phyloP scores from a whole-genome alignment of 2,329 filamentous ascomycete species.

The Hypoxylon sp. region DNA sequence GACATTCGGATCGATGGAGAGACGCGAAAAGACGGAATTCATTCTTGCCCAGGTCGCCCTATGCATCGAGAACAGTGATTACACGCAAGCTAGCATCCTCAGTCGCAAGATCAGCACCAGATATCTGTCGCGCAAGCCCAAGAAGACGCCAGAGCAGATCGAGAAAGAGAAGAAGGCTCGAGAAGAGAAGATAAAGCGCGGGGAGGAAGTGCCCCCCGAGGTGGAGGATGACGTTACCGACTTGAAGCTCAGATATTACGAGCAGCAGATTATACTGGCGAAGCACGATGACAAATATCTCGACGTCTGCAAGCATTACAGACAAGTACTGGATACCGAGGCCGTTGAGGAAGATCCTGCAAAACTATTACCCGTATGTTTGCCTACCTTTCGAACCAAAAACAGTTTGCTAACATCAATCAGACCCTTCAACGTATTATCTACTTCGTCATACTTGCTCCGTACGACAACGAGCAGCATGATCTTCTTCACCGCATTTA shows the following conservation, averaged over 20 bases:
- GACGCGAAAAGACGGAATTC: slow-evolving; percentile 98
- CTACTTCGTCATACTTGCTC: slow-evolving; percentile 95
- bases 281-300: slow-evolving; percentile 99
- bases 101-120: slow-evolving; percentile 96
- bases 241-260: slow-evolving; percentile 93
- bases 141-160: slow-evolving; percentile 87
- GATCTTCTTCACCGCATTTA: slow-evolving; percentile 94
- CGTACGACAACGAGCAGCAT: slow-evolving; percentile 98
- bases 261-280: slow-evolving; percentile 93
- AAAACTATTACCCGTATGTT: slow-evolving; percentile 79
- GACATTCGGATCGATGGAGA: slow-evolving; percentile 97
- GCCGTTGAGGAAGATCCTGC: slow-evolving; percentile 89
- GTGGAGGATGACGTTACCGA: slow-evolving; percentile 92
- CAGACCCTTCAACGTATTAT: slow-evolving; percentile 93
- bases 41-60: slow-evolving; percentile 94
- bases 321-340: slow-evolving; percentile 95
- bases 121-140: slow-evolving; percentile 88
- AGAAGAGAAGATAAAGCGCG: slow-evolving; percentile 83
- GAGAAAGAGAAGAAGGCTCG: slow-evolving; percentile 90
- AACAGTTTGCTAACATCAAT: slow-evolving; percentile 27
- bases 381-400: not conserved
- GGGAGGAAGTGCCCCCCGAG: slow-evolving; percentile 80
- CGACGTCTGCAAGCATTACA: slow-evolving; percentile 97
- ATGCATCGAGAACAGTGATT: slow-evolving; percentile 95
- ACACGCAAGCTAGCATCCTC: slow-evolving; percentile 93